Percentiles rank a stretch among this genome's conserved stretches.
Conservation (phyloP, 1,284 basidiomycete genomes). For the Cutaneotrichosporon dermatis region DNA sequence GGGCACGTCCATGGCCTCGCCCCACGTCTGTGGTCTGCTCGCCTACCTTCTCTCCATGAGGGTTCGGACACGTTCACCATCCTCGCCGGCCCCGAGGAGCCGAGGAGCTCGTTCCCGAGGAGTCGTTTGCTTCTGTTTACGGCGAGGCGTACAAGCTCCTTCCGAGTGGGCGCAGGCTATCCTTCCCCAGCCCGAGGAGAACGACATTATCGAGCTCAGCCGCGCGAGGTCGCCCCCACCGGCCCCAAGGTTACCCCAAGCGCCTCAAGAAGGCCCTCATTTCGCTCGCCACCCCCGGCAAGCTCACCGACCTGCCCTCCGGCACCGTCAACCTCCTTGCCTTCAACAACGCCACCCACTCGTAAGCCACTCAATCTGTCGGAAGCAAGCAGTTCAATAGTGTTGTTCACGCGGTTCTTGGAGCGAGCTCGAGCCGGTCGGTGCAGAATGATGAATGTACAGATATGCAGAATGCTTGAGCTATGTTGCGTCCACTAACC, state of each 20-base stretch:
- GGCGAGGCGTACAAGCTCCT: slow-evolving; percentile 48
- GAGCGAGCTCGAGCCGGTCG: neutral
- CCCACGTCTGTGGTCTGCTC: slow-evolving; percentile 62
- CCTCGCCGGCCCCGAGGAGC: slow-evolving; percentile 37
- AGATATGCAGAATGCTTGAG: slow-evolving; percentile 4
- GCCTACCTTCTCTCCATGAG: slow-evolving; percentile 82
- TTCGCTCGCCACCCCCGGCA: slow-evolving; percentile 57
- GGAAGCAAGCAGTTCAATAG: slow-evolving; percentile 13
- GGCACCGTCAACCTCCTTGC: slow-evolving; percentile 68
- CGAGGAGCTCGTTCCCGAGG: slow-evolving; percentile 44
- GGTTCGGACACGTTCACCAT: slow-evolving; percentile 58
- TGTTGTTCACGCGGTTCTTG: slow-evolving; percentile 3
- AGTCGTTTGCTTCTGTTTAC: slow-evolving; percentile 50
- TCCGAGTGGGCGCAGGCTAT: slow-evolving; percentile 33
- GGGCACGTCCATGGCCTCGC: slow-evolving; percentile 59
- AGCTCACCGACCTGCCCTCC: slow-evolving; percentile 50
- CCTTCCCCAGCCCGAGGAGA: slow-evolving; percentile 42
- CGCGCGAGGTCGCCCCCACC: slow-evolving; percentile 32
- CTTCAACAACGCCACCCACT: slow-evolving; percentile 72
- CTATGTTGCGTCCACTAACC: too few relatives aligned
- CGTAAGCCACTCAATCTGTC: slow-evolving; percentile 2
- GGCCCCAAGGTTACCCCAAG: slow-evolving; percentile 55
- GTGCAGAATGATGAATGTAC: slow-evolving; percentile 4
- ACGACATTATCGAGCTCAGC: slow-evolving; percentile 27
- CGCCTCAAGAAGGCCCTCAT: slow-evolving; percentile 72